Evolutionary conservation across 306 rosid species (phyloP), one percentile per base, ranked within the genome.

Genomic region (Mimosa pudica): DNA sequence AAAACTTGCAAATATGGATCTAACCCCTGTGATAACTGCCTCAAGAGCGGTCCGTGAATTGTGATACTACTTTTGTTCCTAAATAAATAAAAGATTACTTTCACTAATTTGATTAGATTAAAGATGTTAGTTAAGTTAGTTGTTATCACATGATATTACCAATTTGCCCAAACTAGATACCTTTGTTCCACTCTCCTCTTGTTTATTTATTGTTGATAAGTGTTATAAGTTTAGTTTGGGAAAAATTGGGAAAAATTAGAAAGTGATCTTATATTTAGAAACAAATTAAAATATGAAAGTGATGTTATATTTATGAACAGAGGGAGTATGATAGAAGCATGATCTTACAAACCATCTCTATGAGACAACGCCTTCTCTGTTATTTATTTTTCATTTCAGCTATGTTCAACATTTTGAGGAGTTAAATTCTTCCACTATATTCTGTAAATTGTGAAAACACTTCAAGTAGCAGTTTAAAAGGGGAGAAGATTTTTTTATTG

Each of bases 21-120:
- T 45, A 95, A 84, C 82, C 93, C 98, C 79, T 91, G 99, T 78
- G 98, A 93, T 83, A 95, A 90, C 83, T 95, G 99, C 85, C 80
- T 88, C 80, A 88, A 88, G 89, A 80, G 77, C 77, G 75, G 89
- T 44, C 75, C 51, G 5, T 88, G 82, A 89, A 82, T 84, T 77
- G 78, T 61, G 77, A 24, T 24, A 24, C 30, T 24, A 24, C 30
- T 24, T 24, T 24, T 24, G 30, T 24, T 24, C 30, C 30, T 24
- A 24, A 24, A 24, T 24, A 24, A 24, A 24, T 24, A 24, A 24
- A 24, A 24, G 30, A 24, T 24, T 24, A 24, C 30, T 24, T 24
- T 24, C 30, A 24, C 30, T 24, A 24, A 24, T 24, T 24, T 24
- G 30, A 24, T 24, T 24, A 24, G 30, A 24, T 24, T 24, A 24